Evolutionary conservation across 306 rosid species (phyloP), one percentile per base, ranked within the genome.

Genomic region (Dalbergia cultrata): DNA sequence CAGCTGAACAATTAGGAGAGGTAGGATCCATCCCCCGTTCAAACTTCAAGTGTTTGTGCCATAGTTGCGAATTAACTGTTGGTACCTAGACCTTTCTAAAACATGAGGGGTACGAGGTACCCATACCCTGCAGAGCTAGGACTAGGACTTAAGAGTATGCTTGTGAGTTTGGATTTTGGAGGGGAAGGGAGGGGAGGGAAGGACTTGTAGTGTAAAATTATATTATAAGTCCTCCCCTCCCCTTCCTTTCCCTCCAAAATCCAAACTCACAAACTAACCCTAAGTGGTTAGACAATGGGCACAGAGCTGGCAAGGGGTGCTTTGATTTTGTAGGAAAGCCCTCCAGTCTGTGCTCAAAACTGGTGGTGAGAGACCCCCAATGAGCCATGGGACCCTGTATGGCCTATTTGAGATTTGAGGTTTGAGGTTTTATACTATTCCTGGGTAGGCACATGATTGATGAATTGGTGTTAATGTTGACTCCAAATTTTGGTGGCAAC

Each of bases 51-150:
- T 72, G 83, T 63, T 47, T 58, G 16, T 52, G 26, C 16, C 26
- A 13, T 54, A 17, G 11, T 54, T 47, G 53, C 35, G 60, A 44
- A 14, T 70, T 13, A 69, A 59, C 65, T 69, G 17, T 3, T 4
- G 49, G 17, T 45, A 3, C 53, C 82, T 78, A 8, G 59, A 44
- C 61, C 50, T 70, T 61, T 43, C 69, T 59, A n/a, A 54, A 77
- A 39, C 21, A 4, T 57, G 22, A 41, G 41, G 39, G n/a, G n/a
- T n/a, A n/a, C n/a, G n/a, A n/a, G n/a, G 67, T 14, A 63, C 37
- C 71, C 6, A 3, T 39, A 1, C 73, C 63, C 31, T 34, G 13
- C 41, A n/a, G 73, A 65, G 58, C 39, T 49, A 33, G 37, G 52
- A 50, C 10, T 63, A 12, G 26, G 62, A 13, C 37, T 65, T 65